Base-by-base conservation (phyloP, 805 yeast genomes). In the Pichia occidentalis region DNA sequence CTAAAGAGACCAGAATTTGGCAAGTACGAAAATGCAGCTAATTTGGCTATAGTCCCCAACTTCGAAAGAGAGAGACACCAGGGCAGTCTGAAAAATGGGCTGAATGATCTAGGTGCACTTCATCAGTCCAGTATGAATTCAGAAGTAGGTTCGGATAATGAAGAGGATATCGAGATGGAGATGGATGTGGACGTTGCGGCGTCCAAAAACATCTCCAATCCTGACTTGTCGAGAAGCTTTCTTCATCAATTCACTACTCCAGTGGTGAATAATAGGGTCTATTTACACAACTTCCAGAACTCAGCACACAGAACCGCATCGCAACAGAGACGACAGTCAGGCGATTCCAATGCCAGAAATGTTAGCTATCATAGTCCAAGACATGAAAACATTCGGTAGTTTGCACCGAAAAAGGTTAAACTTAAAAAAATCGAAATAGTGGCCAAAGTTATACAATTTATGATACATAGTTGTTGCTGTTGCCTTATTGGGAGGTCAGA, bases 241-340 rank as follows among this genome's bases (percentile, higher is more conserved):
- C 31, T 35, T 1, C 25, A 24, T 17, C 48, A 44, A 25, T 45
- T 34, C 23, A 33, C 34, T 9, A 45, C 48, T 2, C 48, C 48
- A 4, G 35, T 29, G 3, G 28, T 45, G 5, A 41, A 44, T 22
- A 43, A 39, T 29, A 34, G 39, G 14, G 22, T 26, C n/a, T 22
- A 17, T 2, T 21, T 30, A 10, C 37, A 42, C 24, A 39, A 24
- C 13, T 28, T 39, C 24, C 40, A 24, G 16, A 24, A 26, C 1
- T 40, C 43, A 4, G 24, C 28, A 7, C 39, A 40, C 5, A 14
- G 43, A 35, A 21, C 32, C 5, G 17, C 33, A 10, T 34, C 43
- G 10, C 42, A 38, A 9, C 42, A 34, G 26, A 12, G 43, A 12
- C 24, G 37, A 25, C 24, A 24, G 11, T 20, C 29, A 7, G 22